These are phyloP conservation scores for Gonapodya prolifera DNA, from an alignment of 192 early-diverging fungal genomes.

Conservation along the genomic window DNA sequence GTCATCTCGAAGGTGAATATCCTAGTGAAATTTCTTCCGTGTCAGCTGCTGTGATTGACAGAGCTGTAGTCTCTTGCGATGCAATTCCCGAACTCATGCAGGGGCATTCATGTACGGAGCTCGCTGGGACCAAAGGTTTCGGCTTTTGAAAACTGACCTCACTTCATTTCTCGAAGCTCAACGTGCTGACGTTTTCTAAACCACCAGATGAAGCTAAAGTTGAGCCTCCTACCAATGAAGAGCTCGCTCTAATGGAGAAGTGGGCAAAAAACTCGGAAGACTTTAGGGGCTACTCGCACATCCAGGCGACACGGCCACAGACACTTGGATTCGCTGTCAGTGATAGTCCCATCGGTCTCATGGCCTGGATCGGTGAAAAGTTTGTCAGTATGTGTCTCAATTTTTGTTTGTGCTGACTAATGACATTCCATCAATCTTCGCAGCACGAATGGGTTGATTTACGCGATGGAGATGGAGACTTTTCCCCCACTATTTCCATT, in stretches of 20 bases:
- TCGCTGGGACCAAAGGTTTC: neutral
- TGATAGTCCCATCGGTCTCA: constrained; percentile 24
- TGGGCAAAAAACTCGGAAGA: neutral
- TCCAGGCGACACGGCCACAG: constrained; percentile 42
- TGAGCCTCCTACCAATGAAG: neutral
- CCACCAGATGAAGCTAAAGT: neutral
- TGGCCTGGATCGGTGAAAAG: constrained; percentile 43
- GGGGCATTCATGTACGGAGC: constrained; percentile 23
- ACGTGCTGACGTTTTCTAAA: neutral
- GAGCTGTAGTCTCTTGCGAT: constrained; percentile 19
- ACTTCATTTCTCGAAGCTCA: neutral
- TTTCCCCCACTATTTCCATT: constrained; percentile 17
- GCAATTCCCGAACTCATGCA: constrained; percentile 22
- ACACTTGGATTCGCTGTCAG: constrained; percentile 26
- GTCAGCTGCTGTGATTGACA: neutral
- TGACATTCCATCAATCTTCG: neutral
- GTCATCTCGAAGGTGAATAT: constrained; percentile 3
- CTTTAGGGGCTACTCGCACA: constrained; percentile 23
- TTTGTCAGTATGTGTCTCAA: constrained; percentile 13
- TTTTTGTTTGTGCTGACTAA: neutral
- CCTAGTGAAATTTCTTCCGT: neutral
- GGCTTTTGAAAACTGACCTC: neutral
- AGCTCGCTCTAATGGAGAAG: neutral
- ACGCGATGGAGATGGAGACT: constrained; percentile 11
- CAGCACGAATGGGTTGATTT: constrained; percentile 2